phyloP scores from a whole-genome alignment of 768 basidiomycete species.

The Rhodotorula toruloides region DNA sequence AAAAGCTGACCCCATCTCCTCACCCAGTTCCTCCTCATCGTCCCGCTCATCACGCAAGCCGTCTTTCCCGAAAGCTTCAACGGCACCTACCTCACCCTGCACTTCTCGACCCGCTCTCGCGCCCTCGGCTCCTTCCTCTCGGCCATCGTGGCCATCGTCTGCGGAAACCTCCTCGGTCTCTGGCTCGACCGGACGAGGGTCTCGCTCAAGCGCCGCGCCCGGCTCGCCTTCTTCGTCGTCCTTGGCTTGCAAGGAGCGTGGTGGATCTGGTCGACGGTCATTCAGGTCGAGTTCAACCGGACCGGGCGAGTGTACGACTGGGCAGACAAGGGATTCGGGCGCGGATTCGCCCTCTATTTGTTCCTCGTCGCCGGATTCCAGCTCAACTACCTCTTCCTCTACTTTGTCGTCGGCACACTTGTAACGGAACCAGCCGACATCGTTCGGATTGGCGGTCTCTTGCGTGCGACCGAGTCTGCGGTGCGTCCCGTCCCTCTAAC shows the following conservation, averaged over 20 bases:
- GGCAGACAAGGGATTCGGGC: slow-evolving; percentile 5
- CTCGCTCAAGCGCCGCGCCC: slow-evolving; percentile 13
- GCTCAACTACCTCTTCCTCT: slow-evolving; percentile 19
- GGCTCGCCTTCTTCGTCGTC: not conserved
- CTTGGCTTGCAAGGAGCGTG: slow-evolving; percentile 4
- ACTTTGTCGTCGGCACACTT: slow-evolving; percentile 19
- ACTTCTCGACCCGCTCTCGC: slow-evolving; percentile 25
- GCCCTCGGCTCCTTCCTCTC: slow-evolving; percentile 29
- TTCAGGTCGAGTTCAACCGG: slow-evolving; percentile 4
- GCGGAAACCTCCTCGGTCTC: slow-evolving; percentile 19
- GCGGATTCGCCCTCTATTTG: slow-evolving; percentile 15
- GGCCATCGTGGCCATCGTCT: slow-evolving; percentile 21
- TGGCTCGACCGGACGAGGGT: slow-evolving; percentile 3
- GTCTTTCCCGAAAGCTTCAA: slow-evolving; percentile 25
- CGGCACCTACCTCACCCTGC: slow-evolving; percentile 19
- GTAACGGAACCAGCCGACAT: slow-evolving; percentile 18
- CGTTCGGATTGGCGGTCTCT: slow-evolving; percentile 23
- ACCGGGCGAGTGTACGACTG: slow-evolving; percentile 13
- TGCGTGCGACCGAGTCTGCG: slow-evolving; percentile 24
- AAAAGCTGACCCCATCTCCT: not conserved
- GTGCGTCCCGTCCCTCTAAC: not conserved
- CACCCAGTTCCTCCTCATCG: slow-evolving; percentile 24
- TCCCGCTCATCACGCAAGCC: slow-evolving; percentile 23
- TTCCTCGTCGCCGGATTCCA: slow-evolving; percentile 14
- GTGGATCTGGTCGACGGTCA: slow-evolving; percentile 23